Evolutionary conservation across 2,329 filamentous ascomycete genomes (phyloP), one percentile per base, ranked within the genome.

Genomic region (Cercospora sp.): DNA sequence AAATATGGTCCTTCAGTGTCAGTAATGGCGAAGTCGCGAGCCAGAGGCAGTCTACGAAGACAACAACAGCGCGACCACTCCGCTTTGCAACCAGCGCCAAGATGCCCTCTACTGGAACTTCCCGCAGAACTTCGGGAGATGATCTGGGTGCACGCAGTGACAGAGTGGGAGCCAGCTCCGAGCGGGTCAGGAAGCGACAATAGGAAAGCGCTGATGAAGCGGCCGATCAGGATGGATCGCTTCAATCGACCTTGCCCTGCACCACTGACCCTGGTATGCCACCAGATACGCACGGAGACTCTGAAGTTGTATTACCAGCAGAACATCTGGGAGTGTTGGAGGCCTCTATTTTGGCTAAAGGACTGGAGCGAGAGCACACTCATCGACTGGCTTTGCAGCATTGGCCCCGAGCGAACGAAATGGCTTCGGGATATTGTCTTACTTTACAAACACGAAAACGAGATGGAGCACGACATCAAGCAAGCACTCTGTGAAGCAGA

Each of bases 251-350:
- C 67, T 23, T 36, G 59, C n/a, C 71, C 71, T 57, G 66, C 67
- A 45, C 65, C 69, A 30, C 66, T 75, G 57, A 72, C 72, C 10
- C 57, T 63, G 31, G 70, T 69, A 9, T 75, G 66, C 31, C 68
- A 66, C 31, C 71, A 71, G 64, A 57, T 70, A 9, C 71, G 70
- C 20, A 60, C 62, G 23, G 73, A 75, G 66, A 69, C 72, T 8
- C 62, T 75, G 26, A 67, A 70, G 23, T 63, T 74, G 39, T 74
- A 74, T 69, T 74, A 75, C 45, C 45, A 71, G 28, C 53, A 65
- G 61, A 74, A 72, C 64, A 59, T 67, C 13, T 75, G 72, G 57
- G 74, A 75, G 51, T 72, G 69, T 59, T 75, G 74, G 74, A 67
- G 73, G 23, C 74, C 74, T 12, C 61, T 72, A 6, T 73, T 71